A percentile compares a stretch with the other conserved stretches of the same genome.
phyloP scores from a whole-genome alignment of 148 eudicot species.

The Chenopodium berlandieri region DNA sequence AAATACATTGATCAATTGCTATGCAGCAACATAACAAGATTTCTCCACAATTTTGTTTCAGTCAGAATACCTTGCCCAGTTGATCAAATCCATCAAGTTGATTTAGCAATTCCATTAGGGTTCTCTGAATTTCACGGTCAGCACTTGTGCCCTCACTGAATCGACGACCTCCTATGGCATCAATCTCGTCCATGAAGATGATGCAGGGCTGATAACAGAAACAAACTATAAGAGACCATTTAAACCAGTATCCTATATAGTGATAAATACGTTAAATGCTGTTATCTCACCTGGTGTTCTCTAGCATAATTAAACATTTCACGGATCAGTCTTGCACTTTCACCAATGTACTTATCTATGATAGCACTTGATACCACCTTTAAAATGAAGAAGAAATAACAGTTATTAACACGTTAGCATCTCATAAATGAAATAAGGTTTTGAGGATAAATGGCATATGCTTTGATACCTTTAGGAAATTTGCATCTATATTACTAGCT shows the following conservation, averaged over 20 bases:
- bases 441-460: not conserved
- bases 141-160: constrained; percentile 99
- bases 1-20: not conserved
- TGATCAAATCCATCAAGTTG: constrained; percentile 95
- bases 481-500: constrained; percentile 97
- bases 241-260: not conserved
- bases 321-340: constrained; percentile 95
- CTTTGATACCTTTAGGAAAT: constrained; percentile 73
- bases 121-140: constrained; percentile 98
- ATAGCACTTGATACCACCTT: constrained; percentile 97
- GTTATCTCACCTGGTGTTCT: constrained; percentile 75
- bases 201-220: constrained; percentile 68
- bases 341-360: constrained; percentile 95
- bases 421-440: not conserved
- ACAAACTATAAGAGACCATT: constrained; percentile 9
- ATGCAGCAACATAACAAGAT: not conserved
- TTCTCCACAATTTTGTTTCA: not conserved
- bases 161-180: constrained; percentile 97
- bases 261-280: not conserved
- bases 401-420: not conserved
- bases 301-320: constrained; percentile 99
- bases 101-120: constrained; percentile 92
- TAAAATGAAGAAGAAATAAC: constrained; percentile 20
- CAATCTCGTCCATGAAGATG: constrained; percentile 98
- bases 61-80: constrained; percentile 75